phyloP scores from a whole-genome alignment of 2,329 filamentous ascomycete species.

The Podosphaera leucotricha region DNA sequence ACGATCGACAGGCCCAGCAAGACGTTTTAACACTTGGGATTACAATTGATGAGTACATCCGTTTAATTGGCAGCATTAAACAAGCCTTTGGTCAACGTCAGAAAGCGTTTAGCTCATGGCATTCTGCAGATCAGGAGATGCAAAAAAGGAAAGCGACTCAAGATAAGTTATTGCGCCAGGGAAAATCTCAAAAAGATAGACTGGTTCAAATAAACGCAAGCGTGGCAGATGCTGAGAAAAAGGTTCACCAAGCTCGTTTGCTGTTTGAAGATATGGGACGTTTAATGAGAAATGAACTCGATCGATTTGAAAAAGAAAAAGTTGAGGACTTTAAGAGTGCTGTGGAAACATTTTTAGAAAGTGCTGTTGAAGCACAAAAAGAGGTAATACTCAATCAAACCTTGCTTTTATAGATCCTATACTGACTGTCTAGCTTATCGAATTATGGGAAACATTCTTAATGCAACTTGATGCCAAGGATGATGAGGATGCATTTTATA shows the following conservation, averaged over 20 bases:
- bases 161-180: slow-evolving; percentile 86
- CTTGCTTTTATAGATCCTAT: no score
- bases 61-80: slow-evolving; percentile 85
- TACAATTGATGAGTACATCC: slow-evolving; percentile 95
- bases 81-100: slow-evolving; percentile 79
- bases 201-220: slow-evolving; percentile 81
- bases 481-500: slow-evolving; percentile 46
- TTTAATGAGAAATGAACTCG: slow-evolving; percentile 73
- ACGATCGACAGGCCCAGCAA: slow-evolving; percentile 90
- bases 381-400: slow-evolving; percentile 35
- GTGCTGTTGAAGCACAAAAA: slow-evolving; percentile 93
- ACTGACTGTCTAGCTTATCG: slow-evolving; percentile 28
- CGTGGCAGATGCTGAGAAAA: slow-evolving; percentile 82
- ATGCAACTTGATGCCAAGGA: slow-evolving; percentile 91
- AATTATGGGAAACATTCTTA: slow-evolving; percentile 96
- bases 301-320: slow-evolving; percentile 89
- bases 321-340: slow-evolving; percentile 98
- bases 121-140: slow-evolving; percentile 68
- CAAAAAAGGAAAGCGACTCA: slow-evolving; percentile 73
- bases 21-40: slow-evolving; percentile 91
- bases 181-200: slow-evolving; percentile 85
- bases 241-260: slow-evolving; percentile 70
- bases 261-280: slow-evolving; percentile 96
- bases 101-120: slow-evolving; percentile 90
- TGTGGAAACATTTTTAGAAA: slow-evolving; percentile 92